These are phyloP conservation scores for Pterocarpus macrocarpus DNA, from an alignment of 306 rosid species.

Conservation along the genomic window DNA sequence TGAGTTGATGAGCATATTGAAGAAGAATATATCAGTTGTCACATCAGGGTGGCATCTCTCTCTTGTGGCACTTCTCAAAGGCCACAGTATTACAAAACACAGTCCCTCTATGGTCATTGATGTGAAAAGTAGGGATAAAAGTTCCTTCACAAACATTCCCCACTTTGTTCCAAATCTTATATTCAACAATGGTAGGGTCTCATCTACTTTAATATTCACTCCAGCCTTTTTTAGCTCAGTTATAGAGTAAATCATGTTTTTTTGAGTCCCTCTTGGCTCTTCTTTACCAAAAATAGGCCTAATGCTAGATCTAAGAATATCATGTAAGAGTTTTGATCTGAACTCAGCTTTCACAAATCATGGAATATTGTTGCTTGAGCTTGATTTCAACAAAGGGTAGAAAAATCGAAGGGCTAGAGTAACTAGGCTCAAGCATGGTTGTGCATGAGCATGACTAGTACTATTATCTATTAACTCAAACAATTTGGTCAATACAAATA, in stretches of 20 bases:
- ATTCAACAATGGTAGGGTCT: neutral
- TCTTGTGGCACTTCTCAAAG: slow-evolving; percentile 56
- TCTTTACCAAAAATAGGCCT: slow-evolving; percentile 5
- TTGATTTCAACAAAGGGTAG: slow-evolving; percentile 41
- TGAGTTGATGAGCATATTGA: slow-evolving; percentile 52
- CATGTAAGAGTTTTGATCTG: slow-evolving; percentile 45
- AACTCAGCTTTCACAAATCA: neutral
- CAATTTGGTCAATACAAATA: slow-evolving; percentile 47
- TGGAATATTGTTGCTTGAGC: neutral
- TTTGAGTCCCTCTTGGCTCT: slow-evolving; percentile 22
- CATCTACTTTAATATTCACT: slow-evolving; percentile 44
- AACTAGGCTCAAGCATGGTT: neutral
- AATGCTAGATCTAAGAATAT: slow-evolving; percentile 48
- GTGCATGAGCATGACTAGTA: neutral
- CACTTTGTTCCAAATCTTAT: neutral
- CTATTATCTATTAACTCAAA: slow-evolving; percentile 39
- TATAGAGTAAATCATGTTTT: slow-evolving; percentile 39
- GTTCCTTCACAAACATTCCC: neutral
- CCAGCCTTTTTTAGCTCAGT: slow-evolving; percentile 52
- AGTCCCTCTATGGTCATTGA: slow-evolving; percentile 56
- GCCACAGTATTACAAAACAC: slow-evolving; percentile 59
- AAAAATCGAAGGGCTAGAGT: slow-evolving; percentile 51
- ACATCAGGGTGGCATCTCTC: slow-evolving; percentile 49
- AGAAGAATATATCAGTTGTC: slow-evolving; percentile 61
- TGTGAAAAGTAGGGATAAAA: slow-evolving; percentile 49